A percentile compares a stretch with the other conserved stretches of the same genome.
These are phyloP conservation scores for Starmerella scarabaei DNA, from an alignment of 805 yeast genomes.

Conservation along the genomic window DNA sequence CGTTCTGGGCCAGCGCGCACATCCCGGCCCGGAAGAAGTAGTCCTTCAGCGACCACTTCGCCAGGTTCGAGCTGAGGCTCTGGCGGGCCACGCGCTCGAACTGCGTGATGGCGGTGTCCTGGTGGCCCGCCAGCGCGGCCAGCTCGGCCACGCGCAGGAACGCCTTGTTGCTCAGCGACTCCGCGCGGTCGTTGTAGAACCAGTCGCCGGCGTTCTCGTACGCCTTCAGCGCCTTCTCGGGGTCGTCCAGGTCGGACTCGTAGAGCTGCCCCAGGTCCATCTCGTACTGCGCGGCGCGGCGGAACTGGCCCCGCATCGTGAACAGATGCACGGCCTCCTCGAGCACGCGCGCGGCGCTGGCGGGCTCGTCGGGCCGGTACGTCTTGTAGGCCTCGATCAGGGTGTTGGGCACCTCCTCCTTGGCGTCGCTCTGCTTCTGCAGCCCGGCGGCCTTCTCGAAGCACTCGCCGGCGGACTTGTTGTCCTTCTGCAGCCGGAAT, in stretches of 20 bases:
- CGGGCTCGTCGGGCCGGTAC: slow-evolving; percentile 59
- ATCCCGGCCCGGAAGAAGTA: slow-evolving; percentile 74
- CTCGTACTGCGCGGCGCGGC: slow-evolving; percentile 90
- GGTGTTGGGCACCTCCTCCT: slow-evolving; percentile 85
- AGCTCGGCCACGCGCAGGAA: slow-evolving; percentile 82
- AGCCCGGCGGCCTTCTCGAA: slow-evolving; percentile 77
- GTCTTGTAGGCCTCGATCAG: slow-evolving; percentile 84
- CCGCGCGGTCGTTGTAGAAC: slow-evolving; percentile 86
- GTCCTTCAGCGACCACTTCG: slow-evolving; percentile 88
- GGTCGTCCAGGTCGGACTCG: slow-evolving; percentile 61
- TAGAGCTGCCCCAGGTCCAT: slow-evolving; percentile 80
- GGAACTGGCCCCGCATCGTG: slow-evolving; percentile 83
- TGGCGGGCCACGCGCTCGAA: slow-evolving; percentile 70
- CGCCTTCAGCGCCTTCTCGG: slow-evolving; percentile 53
- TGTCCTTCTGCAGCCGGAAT: slow-evolving; percentile 61
- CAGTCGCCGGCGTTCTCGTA: slow-evolving; percentile 94
- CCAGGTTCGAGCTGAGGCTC: slow-evolving; percentile 56
- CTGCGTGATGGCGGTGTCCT: slow-evolving; percentile 57
- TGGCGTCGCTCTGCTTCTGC: slow-evolving; percentile 59
- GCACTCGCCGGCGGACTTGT: slow-evolving; percentile 60
- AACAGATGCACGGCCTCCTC: slow-evolving; percentile 69
- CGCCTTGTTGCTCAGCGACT: slow-evolving; percentile 79
- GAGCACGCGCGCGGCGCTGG: slow-evolving; percentile 63
- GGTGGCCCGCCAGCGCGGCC: slow-evolving; percentile 62
- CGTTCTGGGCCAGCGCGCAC: slow-evolving; percentile 71